These are phyloP conservation scores for Brettanomyces sp. DNA, from an alignment of 805 yeast genomes.

Conservation along the genomic window DNA sequence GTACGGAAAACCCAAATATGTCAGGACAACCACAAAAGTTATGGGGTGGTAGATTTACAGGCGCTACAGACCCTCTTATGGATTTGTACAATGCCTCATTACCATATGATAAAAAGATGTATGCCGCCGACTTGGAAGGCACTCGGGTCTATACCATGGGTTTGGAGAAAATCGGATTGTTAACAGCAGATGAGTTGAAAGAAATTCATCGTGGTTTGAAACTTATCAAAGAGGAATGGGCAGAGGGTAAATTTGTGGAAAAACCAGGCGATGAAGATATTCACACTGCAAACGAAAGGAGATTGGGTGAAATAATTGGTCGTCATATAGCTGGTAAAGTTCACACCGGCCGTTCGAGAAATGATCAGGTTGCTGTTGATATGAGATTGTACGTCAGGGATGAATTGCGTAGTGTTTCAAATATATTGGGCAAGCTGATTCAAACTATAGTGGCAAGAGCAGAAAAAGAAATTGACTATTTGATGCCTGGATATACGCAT, in stretches of 20 bases:
- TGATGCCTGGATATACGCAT: conserved; percentile 99
- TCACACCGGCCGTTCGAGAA: conserved; percentile 98
- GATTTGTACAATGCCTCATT: conserved; percentile 92
- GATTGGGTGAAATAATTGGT: conserved; percentile 94
- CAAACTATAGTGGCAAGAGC: conserved; percentile 66
- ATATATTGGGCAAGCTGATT: conserved; percentile 53
- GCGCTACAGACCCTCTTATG: conserved; percentile 95
- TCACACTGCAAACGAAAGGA: conserved; percentile 97
- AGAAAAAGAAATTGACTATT: conserved; percentile 72
- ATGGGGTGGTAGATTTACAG: conserved; percentile 99
- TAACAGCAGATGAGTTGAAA: conserved; percentile 61
- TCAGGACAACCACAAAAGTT: conserved; percentile 46
- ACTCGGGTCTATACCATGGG: conserved; percentile 91
- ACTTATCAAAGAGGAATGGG: conserved; percentile 75
- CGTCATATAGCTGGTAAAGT: conserved; percentile 92
- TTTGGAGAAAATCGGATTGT: conserved; percentile 63
- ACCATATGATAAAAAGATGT: conserved; percentile 94
- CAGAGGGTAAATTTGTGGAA: conserved; percentile 52
- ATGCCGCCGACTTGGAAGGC: conserved; percentile 86
- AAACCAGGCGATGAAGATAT: conserved; percentile 94
- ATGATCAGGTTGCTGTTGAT: conserved; percentile 99
- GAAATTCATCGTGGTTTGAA: conserved; percentile 82
- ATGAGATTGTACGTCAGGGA: conserved; percentile 91
- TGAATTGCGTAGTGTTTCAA: conserved; percentile 51
- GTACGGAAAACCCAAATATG: not conserved